Evolutionary conservation across 1,284 basidiomycete genomes (phyloP).

Genomic region (Papiliotrema fonsecae): DNA sequence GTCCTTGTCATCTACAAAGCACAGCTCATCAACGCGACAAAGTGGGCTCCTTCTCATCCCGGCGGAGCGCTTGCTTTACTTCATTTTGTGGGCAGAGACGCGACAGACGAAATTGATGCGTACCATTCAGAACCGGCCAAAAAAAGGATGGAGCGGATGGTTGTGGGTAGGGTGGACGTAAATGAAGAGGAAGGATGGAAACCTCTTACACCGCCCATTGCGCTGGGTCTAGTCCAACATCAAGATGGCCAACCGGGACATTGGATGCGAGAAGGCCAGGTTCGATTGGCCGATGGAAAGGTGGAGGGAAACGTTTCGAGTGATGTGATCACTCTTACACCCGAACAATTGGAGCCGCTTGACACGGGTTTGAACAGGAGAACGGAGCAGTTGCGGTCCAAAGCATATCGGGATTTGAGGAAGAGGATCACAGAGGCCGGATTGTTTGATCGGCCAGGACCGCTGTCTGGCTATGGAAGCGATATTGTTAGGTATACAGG

Average conservation of each 20-base stretch:
- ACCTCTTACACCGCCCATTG: conserved; percentile 83
- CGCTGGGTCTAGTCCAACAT: conserved; percentile 70
- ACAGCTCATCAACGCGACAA: conserved; percentile 71
- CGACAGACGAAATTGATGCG: conserved; percentile 88
- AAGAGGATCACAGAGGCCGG: conserved; percentile 70
- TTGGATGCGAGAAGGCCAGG: conserved; percentile 41
- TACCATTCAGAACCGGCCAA: conserved; percentile 73
- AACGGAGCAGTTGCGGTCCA: conserved; percentile 65
- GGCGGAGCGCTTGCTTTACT: conserved; percentile 85
- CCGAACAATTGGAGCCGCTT: conserved; percentile 47
- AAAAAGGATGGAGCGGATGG: conserved; percentile 64
- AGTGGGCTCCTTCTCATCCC: conserved; percentile 82
- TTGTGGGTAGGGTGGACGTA: conserved; percentile 65
- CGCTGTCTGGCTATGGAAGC: conserved; percentile 77
- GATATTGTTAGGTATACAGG: conserved; percentile 73
- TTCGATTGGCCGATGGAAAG: conserved; percentile 22
- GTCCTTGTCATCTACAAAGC: conserved; percentile 72
- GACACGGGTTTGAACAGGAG: conserved; percentile 56
- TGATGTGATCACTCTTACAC: conserved; percentile 19
- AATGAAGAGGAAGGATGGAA: conserved; percentile 55
- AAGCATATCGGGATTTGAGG: conserved; percentile 77
- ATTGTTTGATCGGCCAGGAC: conserved; percentile 75
- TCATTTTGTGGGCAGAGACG: conserved; percentile 94
- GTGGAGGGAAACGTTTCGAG: neutral
- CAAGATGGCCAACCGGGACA: conserved; percentile 35